phyloP scores from a whole-genome alignment of 2,329 filamentous ascomycete species.

The Botrytis hyacinthi region DNA sequence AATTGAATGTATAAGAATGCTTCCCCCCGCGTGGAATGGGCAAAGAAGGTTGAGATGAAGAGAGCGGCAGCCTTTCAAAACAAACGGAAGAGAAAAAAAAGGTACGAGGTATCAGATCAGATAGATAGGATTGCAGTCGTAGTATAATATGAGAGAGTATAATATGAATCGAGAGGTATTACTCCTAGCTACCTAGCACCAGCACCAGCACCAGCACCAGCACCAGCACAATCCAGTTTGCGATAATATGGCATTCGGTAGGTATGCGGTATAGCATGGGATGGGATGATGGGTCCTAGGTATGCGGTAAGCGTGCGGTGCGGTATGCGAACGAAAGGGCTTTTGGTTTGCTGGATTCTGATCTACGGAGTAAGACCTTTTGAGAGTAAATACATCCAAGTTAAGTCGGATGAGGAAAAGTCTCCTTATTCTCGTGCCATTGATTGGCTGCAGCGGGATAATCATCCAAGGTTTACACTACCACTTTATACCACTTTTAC shows the following conservation, averaged over 20 bases:
- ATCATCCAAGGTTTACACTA: background rate
- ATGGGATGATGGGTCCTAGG: background rate
- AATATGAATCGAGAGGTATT: background rate
- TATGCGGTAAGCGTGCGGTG: background rate
- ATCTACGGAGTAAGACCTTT: background rate
- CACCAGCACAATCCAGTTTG: background rate
- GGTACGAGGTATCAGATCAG: no score
- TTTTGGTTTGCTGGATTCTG: background rate
- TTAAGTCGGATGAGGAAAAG: background rate
- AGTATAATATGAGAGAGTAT: background rate
- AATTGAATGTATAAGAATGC: background rate
- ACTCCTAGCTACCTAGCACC: background rate
- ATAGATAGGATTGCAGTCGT: no score
- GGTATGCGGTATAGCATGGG: background rate
- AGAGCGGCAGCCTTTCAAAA: background rate
- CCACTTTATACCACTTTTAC: background rate
- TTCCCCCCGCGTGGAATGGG: background rate
- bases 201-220: background rate
- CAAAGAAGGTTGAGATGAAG: background rate
- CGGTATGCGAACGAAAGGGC: background rate
- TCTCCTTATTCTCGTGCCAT: accelerated
- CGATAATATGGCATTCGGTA: background rate
- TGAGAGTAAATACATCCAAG: background rate
- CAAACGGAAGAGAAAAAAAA: background rate
- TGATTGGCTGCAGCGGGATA: background rate